A percentile compares a stretch with the other conserved stretches of the same genome.
phyloP scores from a whole-genome alignment of 306 rosid genomes.

The Dicorynia guianensis region DNA sequence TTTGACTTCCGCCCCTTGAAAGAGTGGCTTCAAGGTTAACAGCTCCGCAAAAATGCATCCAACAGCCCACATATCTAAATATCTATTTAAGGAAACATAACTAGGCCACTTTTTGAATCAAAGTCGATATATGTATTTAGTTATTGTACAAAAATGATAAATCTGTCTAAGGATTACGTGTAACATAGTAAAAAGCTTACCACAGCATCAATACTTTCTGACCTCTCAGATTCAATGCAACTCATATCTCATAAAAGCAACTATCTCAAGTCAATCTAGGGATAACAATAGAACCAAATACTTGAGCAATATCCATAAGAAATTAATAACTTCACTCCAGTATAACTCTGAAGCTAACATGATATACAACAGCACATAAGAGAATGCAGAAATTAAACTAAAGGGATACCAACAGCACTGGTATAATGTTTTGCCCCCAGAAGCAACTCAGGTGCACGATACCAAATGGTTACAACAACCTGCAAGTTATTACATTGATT shows the following conservation, averaged over 20 bases:
- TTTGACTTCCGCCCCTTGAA: constrained; percentile 98
- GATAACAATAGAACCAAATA: constrained; percentile 27
- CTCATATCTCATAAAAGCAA: constrained; percentile 27
- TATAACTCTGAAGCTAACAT: constrained; percentile 15
- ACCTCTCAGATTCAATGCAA: constrained; percentile 31
- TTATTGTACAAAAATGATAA: constrained; percentile 29
- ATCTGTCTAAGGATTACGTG: constrained; percentile 14
- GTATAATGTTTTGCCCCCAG: constrained; percentile 99
- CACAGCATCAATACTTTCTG: constrained; percentile 31
- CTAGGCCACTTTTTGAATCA: constrained; percentile 22
- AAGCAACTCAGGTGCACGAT: constrained; percentile 98
- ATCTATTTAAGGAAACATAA: constrained; percentile 48
- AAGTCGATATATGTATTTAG: constrained; percentile 17
- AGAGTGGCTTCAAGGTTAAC: constrained; percentile 94
- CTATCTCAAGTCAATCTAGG: constrained; percentile 28
- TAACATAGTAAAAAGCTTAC: neutral
- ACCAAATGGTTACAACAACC: constrained; percentile 99
- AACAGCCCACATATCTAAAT: constrained; percentile 98
- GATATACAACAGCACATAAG: constrained; percentile 20
- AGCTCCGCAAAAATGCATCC: constrained; percentile 99
- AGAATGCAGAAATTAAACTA: constrained; percentile 17
- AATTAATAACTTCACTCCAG: constrained; percentile 25
- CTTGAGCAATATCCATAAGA: constrained; percentile 16
- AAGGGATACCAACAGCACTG: constrained; percentile 96
- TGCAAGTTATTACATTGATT: constrained; percentile 48